phyloP scores from a whole-genome alignment of 208 protist species.

The Leishmania braziliensis region DNA sequence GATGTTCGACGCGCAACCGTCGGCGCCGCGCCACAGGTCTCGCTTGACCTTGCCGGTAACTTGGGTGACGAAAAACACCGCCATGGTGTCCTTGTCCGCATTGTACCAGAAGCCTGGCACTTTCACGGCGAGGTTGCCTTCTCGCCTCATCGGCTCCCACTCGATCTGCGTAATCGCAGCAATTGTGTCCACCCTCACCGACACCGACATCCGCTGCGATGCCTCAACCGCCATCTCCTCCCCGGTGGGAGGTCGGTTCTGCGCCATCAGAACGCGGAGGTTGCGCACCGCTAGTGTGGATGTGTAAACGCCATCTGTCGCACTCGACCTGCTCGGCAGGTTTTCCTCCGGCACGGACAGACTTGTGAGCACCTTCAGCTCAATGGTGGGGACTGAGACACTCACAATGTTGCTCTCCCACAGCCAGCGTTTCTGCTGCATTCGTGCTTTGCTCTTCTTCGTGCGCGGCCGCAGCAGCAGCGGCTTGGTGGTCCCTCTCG shows the following conservation, averaged over 20 bases:
- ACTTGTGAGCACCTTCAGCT: slow-evolving; percentile 67
- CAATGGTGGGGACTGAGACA: slow-evolving; percentile 58
- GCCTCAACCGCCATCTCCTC: slow-evolving; percentile 39
- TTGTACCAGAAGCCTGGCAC: slow-evolving; percentile 65
- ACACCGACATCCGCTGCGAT: slow-evolving; percentile 43
- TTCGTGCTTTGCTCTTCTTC: slow-evolving; percentile 59
- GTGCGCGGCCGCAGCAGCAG: slow-evolving; percentile 19
- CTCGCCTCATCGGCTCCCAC: slow-evolving; percentile 70
- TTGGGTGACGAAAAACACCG: slow-evolving; percentile 54
- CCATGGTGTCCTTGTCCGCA: slow-evolving; percentile 60
- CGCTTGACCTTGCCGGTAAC: slow-evolving; percentile 51
- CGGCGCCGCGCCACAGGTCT: slow-evolving; percentile 50
- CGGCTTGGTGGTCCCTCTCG: not conserved
- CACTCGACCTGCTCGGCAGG: slow-evolving; percentile 11
- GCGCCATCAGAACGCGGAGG: slow-evolving; percentile 55
- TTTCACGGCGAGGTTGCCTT: slow-evolving; percentile 61
- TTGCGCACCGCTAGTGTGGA: slow-evolving; percentile 49
- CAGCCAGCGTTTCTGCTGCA: slow-evolving; percentile 82
- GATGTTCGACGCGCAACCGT: slow-evolving; percentile 66
- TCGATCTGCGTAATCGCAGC: slow-evolving; percentile 79
- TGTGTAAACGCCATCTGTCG: slow-evolving; percentile 63
- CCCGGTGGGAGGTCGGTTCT: slow-evolving; percentile 55
- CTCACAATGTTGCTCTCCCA: slow-evolving; percentile 74
- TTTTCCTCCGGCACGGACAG: slow-evolving; percentile 62
- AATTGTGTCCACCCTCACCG: slow-evolving; percentile 56